These are phyloP conservation scores for Coemansia sp. DNA, from an alignment of 192 early-diverging fungal species.

Conservation along the genomic window DNA sequence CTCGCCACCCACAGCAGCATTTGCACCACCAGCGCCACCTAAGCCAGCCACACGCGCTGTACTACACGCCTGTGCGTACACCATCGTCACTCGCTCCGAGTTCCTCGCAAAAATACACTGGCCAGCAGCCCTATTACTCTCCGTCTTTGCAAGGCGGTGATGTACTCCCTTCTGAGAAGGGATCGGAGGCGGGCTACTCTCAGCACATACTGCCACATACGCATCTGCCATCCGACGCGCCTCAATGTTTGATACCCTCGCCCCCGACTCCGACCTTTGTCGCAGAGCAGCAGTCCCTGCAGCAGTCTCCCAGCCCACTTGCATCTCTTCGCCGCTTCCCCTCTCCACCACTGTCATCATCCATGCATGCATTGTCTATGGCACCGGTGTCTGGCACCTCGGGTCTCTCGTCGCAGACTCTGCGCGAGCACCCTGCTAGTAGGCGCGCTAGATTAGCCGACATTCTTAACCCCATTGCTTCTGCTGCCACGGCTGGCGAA, in stretches of 20 bases:
- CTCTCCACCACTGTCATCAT: conserved; percentile 31
- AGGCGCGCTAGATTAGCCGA: conserved; percentile 31
- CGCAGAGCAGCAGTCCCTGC: conserved; percentile 11
- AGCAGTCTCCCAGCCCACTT: conserved; percentile 36
- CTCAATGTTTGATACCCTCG: conserved; percentile 21
- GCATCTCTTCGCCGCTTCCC: conserved; percentile 8
- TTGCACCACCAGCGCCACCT: conserved; percentile 39
- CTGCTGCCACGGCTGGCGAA: background rate
- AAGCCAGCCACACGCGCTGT: conserved; percentile 31
- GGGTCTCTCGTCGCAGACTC: background rate
- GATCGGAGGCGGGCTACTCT: background rate
- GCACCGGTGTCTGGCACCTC: conserved; percentile 4
- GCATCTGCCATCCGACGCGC: conserved; percentile 3
- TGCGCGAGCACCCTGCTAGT: conserved; percentile 13
- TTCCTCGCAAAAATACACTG: conserved; percentile 4
- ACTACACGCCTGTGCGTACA: conserved; percentile 7
- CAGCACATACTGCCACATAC: conserved; percentile 3
- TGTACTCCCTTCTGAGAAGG: conserved; percentile 9
- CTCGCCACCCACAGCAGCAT: conserved; percentile 19
- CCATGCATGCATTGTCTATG: conserved; percentile 37
- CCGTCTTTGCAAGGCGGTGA: conserved; percentile 2
- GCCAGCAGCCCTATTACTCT: background rate
- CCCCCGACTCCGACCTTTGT: conserved; percentile 24
- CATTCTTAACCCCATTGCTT: conserved; percentile 40
- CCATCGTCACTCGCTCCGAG: background rate